Percentiles rank a stretch among this genome's conserved stretches.
phyloP scores from a whole-genome alignment of 345 rosid genomes.

The Leavenworthia alabamica region DNA sequence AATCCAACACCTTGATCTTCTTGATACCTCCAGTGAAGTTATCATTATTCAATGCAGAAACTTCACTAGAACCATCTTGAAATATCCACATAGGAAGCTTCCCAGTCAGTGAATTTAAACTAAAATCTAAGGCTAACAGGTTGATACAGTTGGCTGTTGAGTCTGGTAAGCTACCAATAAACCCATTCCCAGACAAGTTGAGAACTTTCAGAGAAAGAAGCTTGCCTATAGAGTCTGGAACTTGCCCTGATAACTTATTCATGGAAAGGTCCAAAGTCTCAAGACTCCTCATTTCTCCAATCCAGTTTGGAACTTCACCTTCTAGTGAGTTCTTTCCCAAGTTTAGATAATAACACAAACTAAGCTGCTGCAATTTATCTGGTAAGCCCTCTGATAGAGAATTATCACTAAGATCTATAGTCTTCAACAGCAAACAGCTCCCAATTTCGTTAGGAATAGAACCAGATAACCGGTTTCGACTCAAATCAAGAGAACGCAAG shows the following conservation, averaged over 20 bases:
- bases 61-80: slow-evolving; percentile 30
- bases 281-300: slow-evolving; percentile 68
- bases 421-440: slow-evolving; percentile 58
- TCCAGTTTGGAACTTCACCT: slow-evolving; percentile 67
- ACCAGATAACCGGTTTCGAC: slow-evolving; percentile 55
- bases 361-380: slow-evolving; percentile 58
- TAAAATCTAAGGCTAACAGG: slow-evolving; percentile 59
- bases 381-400: slow-evolving; percentile 64
- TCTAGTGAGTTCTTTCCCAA: slow-evolving; percentile 48
- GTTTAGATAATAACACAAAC: slow-evolving; percentile 52
- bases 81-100: slow-evolving; percentile 69
- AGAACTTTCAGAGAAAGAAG: slow-evolving; percentile 48
- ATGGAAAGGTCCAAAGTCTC: slow-evolving; percentile 70
- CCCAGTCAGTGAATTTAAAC: slow-evolving; percentile 58
- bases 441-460: slow-evolving; percentile 62
- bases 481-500: slow-evolving; percentile 53
- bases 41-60: slow-evolving; percentile 38
- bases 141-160: slow-evolving; percentile 41
- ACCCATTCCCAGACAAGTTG: slow-evolving; percentile 55
- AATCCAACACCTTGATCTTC: slow-evolving; percentile 63
- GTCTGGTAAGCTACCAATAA: slow-evolving; percentile 57
- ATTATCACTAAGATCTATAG: slow-evolving; percentile 66
- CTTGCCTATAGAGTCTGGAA: slow-evolving; percentile 65
- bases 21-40: slow-evolving; percentile 31
- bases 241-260: slow-evolving; percentile 55